A percentile compares a stretch with the other conserved stretches of the same genome.
These are phyloP conservation scores for Zopfia rhizophila DNA, from an alignment of 2,329 filamentous ascomycete genomes.

Conservation along the genomic window DNA sequence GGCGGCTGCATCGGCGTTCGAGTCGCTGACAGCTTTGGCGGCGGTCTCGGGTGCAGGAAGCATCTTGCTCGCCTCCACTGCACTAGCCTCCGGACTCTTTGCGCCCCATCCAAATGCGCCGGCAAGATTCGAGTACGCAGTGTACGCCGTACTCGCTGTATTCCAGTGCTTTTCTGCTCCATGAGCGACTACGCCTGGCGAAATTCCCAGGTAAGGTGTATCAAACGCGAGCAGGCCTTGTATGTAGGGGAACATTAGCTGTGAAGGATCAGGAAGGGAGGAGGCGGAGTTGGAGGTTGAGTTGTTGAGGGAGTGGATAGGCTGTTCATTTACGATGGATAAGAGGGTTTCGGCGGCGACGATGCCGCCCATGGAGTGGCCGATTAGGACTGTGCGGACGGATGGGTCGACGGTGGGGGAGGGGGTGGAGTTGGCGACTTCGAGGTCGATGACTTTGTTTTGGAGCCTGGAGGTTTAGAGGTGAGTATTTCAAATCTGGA, in stretches of 20 bases:
- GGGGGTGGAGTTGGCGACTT: slow-evolving; percentile 81
- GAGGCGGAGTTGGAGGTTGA: slow-evolving; percentile 42
- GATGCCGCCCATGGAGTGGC: slow-evolving; percentile 90
- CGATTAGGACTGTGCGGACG: slow-evolving; percentile 82
- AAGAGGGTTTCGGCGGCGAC: slow-evolving; percentile 90
- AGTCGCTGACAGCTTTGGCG: slow-evolving; percentile 49
- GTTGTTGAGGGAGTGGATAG: slow-evolving; percentile 49
- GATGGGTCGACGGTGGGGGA: slow-evolving; percentile 88
- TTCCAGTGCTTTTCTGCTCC: slow-evolving; percentile 88
- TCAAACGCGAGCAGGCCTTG: slow-evolving; percentile 93
- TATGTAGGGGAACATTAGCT: slow-evolving; percentile 92
- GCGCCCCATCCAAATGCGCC: slow-evolving; percentile 70
- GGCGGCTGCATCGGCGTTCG: slow-evolving; percentile 57
- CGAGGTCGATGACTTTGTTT: slow-evolving; percentile 92
- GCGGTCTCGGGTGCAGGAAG: slow-evolving; percentile 47
- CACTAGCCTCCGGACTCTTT: slow-evolving; percentile 28
- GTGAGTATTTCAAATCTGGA: background rate
- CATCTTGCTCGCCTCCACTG: slow-evolving; percentile 47
- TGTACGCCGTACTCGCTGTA: slow-evolving; percentile 74
- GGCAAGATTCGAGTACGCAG: slow-evolving; percentile 72
- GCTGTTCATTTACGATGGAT: slow-evolving; percentile 70
- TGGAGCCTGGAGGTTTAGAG: slow-evolving; percentile 71
- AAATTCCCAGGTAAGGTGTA: slow-evolving; percentile 88
- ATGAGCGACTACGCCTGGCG: slow-evolving; percentile 84
- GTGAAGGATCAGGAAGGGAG: slow-evolving; percentile 58